Base-by-base conservation (phyloP, 768 basidiomycete species). In the Rhizopogon vinicolor region DNA sequence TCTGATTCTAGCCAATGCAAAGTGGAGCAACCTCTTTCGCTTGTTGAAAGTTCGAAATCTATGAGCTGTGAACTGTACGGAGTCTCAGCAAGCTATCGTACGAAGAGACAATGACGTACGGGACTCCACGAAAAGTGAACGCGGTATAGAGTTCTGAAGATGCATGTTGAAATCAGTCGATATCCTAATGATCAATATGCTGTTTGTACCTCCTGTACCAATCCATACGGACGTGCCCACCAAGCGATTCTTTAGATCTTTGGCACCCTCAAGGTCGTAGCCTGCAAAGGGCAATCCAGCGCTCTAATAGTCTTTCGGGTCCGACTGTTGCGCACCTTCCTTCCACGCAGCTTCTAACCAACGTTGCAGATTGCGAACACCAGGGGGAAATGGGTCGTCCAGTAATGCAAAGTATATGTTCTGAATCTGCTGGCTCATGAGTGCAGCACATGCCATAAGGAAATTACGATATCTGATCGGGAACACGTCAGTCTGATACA, bases 271-370 rank as follows among this genome's bases (percentile, higher is more conserved):
- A 19, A 65, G 63, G 65, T 97, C 93, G 62, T 83, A 94, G 0
- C 91, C 93, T 78, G 51, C 8, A 45, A 42, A 58, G 29, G 25
- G n/a, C 37, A 45, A 25, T 22, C 31, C 37, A 48, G 22, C 28
- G 13, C 29, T 12, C 55, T 43, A 3, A 52, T 18, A 13, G 2
- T 25, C 51, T 54, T 18, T 37, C 35, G 37, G 8, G 41, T 41
- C 44, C 53, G 7, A 37, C 22, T 28, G 35, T 13, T 44, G 44
- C 35, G 2, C 29, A 85, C 91, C 89, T 37, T 73, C 73, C 39
- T 74, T 69, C 93, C 93, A 97, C 3, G 93, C 93, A 53, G 78
- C 74, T 66, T 96, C 89, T 44, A 97, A 84, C 85, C 86, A 87
- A 7, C 57, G 64, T 63, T 96, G 93, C 33, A 95, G 64, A 62